These are phyloP conservation scores for Erodium trifolium DNA, from an alignment of 441 rosid species.

Conservation along the genomic window DNA sequence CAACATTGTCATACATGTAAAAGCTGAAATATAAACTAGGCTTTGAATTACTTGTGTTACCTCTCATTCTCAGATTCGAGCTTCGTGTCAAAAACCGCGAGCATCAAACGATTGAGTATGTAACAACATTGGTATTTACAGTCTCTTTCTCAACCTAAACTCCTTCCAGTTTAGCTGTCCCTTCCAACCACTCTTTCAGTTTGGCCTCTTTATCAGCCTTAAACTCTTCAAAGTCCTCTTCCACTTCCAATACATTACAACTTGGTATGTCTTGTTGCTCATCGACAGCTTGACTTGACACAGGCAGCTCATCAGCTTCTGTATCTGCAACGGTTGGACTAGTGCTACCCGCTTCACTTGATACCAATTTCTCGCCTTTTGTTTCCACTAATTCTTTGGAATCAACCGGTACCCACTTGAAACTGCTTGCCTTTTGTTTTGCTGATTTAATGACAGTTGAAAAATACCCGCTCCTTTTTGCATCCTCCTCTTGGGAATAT, in stretches of 20 bases:
- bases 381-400: conserved; percentile 19
- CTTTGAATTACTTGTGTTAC: no score
- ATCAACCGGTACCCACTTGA: conserved; percentile 68
- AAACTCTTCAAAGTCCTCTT: conserved; percentile 49
- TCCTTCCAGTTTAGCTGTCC: conserved; percentile 5
- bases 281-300: conserved; percentile 34
- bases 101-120: no score
- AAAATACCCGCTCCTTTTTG: conserved; percentile 34
- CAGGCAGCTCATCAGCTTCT: conserved; percentile 51
- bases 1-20: no score
- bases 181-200: conserved; percentile 79
- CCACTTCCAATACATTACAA: conserved; percentile 15
- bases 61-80: no score
- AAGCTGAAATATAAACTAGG: no score
- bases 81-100: no score
- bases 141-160: not conserved
- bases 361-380: conserved; percentile 21
- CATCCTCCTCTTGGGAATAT: conserved; percentile 29
- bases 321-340: conserved; percentile 31
- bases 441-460: conserved; percentile 64
- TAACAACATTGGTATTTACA: not conserved
- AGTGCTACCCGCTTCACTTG: conserved; percentile 36
- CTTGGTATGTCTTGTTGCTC: conserved; percentile 19
- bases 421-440: conserved; percentile 58
- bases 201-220: conserved; percentile 75